These are phyloP conservation scores for Pisolithus microcarpus DNA, from an alignment of 768 basidiomycete genomes.

Conservation along the genomic window DNA sequence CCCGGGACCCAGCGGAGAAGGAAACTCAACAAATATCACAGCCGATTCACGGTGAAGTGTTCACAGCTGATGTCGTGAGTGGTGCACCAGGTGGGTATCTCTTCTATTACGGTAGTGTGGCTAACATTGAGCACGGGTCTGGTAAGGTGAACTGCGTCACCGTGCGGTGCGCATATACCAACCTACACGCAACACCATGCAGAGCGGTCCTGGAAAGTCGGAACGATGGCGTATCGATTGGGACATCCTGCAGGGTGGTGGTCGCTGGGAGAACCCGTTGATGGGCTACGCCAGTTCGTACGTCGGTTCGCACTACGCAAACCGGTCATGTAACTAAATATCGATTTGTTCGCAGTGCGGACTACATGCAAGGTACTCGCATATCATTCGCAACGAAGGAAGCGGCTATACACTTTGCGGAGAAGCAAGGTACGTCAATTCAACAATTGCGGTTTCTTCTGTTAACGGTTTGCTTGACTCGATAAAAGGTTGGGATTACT, in stretches of 20 bases:
- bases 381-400: conserved; percentile 79
- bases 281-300: conserved; percentile 98
- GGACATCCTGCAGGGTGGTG: conserved; percentile 82
- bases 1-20: conserved; percentile 15
- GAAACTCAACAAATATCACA: conserved; percentile 34
- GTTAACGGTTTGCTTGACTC: background rate
- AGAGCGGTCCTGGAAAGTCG: conserved; percentile 81
- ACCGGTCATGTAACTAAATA: background rate
- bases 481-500: conserved; percentile 84
- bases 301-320: conserved; percentile 26
- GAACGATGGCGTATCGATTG: conserved; percentile 93
- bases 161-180: conserved; percentile 89
- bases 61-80: conserved; percentile 76
- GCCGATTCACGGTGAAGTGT: conserved; percentile 48
- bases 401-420: conserved; percentile 90
- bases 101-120: background rate
- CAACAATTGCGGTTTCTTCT: background rate
- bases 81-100: conserved; percentile 69
- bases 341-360: conserved; percentile 48
- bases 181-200: conserved; percentile 91
- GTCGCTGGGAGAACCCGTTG: conserved; percentile 95
- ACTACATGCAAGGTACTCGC: conserved; percentile 92
- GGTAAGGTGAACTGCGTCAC: conserved; percentile 71
- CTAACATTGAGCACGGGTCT: background rate
- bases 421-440: conserved; percentile 75